Evolutionary conservation across 2,329 filamentous ascomycete genomes (phyloP).

Genomic region (Phyllosticta capitalensis): DNA sequence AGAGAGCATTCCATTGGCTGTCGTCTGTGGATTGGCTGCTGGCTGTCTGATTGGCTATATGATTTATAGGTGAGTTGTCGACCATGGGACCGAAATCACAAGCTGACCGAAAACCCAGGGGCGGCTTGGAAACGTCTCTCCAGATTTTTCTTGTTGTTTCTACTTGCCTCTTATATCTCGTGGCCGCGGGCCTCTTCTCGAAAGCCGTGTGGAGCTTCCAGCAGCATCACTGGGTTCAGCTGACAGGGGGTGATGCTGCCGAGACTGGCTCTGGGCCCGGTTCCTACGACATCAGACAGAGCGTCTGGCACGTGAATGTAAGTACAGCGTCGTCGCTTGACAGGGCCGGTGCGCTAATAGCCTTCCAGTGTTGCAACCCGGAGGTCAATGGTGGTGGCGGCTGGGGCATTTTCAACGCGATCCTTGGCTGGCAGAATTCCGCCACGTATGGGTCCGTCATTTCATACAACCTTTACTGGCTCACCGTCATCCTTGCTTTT

Average conservation of each 20-base stretch:
- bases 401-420: slow-evolving; percentile 80
- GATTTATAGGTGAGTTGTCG: slow-evolving; percentile 61
- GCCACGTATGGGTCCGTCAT: slow-evolving; percentile 82
- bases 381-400: slow-evolving; percentile 62
- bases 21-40: slow-evolving; percentile 60
- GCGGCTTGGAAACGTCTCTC: slow-evolving; percentile 54
- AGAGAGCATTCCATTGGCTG: slow-evolving; percentile 66
- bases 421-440: slow-evolving; percentile 81
- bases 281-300: slow-evolving; percentile 68
- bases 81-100: not conserved
- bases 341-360: not conserved
- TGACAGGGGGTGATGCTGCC: slow-evolving; percentile 52
- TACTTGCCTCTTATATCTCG: slow-evolving; percentile 75
- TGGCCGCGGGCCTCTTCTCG: slow-evolving; percentile 74
- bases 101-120: slow-evolving; percentile 24
- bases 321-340: slow-evolving; percentile 23
- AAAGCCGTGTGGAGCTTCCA: slow-evolving; percentile 68
- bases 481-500: slow-evolving; percentile 58
- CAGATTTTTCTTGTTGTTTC: slow-evolving; percentile 75
- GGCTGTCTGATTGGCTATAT: slow-evolving; percentile 60
- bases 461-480: slow-evolving; percentile 82
- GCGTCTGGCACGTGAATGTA: slow-evolving; percentile 75
- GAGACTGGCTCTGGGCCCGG: slow-evolving; percentile 60
- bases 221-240: slow-evolving; percentile 55
- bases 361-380: slow-evolving; percentile 64